Conservation (phyloP, 1,139 yeast species). For the Pneumocystis oryctolagi region DNA sequence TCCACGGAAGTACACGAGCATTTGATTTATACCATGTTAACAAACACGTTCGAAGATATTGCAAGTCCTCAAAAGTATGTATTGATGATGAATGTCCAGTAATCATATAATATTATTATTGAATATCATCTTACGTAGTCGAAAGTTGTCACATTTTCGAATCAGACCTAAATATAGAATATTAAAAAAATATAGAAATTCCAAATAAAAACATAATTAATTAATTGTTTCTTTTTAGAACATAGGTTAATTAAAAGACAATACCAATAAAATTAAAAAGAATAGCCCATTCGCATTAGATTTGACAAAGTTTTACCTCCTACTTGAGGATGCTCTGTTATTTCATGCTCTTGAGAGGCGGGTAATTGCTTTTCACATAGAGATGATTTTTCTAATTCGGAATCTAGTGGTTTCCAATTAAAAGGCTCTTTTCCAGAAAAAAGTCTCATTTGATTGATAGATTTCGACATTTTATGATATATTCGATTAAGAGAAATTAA, state of each 20-base stretch:
- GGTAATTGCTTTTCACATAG: neutral
- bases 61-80: neutral
- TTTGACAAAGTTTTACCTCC: neutral
- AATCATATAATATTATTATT: neutral
- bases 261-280: neutral
- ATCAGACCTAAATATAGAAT: neutral
- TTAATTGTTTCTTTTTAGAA: neutral
- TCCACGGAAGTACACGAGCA: conserved; percentile 11
- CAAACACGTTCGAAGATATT: neutral
- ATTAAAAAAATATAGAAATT: neutral
- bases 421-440: neutral
- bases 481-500: neutral
- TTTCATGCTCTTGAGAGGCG: neutral
- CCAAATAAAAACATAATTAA: neutral
- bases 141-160: neutral
- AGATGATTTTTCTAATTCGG: neutral
- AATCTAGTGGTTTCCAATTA: neutral
- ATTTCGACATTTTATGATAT: neutral
- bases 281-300: neutral
- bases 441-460: neutral
- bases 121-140: neutral
- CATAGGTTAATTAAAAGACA: neutral
- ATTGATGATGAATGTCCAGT: neutral
- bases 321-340: neutral
- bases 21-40: conserved; percentile 6